Evolutionary conservation across 768 basidiomycete genomes (phyloP).

Genomic region (Sarcodon aspratus): DNA sequence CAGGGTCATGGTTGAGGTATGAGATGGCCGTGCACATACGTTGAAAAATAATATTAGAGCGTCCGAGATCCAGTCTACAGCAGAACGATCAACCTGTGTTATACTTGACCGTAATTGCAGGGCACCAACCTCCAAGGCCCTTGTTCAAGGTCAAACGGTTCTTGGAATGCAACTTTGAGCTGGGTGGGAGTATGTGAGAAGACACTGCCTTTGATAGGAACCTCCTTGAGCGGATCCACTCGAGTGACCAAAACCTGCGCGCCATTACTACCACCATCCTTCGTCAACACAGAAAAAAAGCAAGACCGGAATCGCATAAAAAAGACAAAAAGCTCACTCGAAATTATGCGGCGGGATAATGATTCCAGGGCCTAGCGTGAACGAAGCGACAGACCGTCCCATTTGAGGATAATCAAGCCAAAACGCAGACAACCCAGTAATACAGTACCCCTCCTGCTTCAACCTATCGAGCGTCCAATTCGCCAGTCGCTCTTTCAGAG

Average conservation of each 20-base stretch:
- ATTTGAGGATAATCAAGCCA: constrained; percentile 58
- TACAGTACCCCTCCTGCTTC: constrained; percentile 58
- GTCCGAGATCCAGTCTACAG: constrained; percentile 52
- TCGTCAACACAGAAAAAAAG: constrained; percentile 1
- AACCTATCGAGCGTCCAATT: constrained; percentile 55
- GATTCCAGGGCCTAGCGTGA: constrained; percentile 51
- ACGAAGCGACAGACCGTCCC: constrained; percentile 57
- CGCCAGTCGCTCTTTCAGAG: constrained; percentile 50
- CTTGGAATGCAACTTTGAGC: constrained; percentile 46
- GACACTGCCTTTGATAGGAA: constrained; percentile 42
- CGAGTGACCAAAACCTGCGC: constrained; percentile 56
- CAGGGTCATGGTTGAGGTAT: constrained; percentile 43
- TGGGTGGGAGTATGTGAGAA: constrained; percentile 37
- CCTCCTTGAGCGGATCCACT: constrained; percentile 47
- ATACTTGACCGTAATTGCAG: no score
- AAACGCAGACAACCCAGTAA: constrained; percentile 54
- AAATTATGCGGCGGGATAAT: constrained; percentile 57
- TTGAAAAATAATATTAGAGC: constrained; percentile 50
- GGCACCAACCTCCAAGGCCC: constrained; percentile 35
- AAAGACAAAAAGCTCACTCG: constrained; percentile 34
- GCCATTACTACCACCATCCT: constrained; percentile 42
- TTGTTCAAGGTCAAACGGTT: constrained; percentile 30
- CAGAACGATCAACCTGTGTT: not conserved
- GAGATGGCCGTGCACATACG: constrained; percentile 62
- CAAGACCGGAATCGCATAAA: not conserved